phyloP scores from a whole-genome alignment of 2,329 filamentous ascomycete species.

The Colletotrichum agaves region DNA sequence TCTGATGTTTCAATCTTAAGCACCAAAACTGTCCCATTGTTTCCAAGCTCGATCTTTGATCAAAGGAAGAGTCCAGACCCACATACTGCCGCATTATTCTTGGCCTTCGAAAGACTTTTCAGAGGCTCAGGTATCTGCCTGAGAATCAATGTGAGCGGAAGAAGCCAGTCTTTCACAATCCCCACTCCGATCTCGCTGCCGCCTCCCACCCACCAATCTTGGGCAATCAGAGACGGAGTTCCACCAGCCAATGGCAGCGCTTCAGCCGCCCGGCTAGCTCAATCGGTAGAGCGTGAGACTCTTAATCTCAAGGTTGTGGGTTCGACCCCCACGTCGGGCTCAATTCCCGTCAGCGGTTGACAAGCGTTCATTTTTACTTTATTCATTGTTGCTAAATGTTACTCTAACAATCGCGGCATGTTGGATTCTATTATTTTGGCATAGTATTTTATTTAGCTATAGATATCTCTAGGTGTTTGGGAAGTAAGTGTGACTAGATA shows the following conservation, averaged over 20 bases:
- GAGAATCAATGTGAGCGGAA: neutral
- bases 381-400: neutral
- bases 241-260: conserved; percentile 17
- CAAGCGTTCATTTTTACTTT: neutral
- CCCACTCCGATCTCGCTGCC: neutral
- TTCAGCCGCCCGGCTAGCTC: conserved; percentile 66
- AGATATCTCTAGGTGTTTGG: too few relatives aligned
- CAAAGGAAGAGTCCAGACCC: too few relatives aligned
- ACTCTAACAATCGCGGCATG: neutral
- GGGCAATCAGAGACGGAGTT: accelerated
- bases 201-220: neutral
- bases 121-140: too few relatives aligned
- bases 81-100: too few relatives aligned
- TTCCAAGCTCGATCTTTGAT: too few relatives aligned
- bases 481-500: neutral
- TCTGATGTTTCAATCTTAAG: too few relatives aligned
- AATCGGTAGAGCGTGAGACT: conserved; percentile 81
- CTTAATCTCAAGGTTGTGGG: conserved; percentile 70
- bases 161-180: neutral
- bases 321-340: conserved; percentile 52
- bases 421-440: neutral
- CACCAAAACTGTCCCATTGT: too few relatives aligned
- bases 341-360: conserved; percentile 37
- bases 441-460: too few relatives aligned
- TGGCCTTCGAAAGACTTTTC: too few relatives aligned